Conservation (phyloP, 139 green algal species). For the Parachlorella kessleri region DNA sequence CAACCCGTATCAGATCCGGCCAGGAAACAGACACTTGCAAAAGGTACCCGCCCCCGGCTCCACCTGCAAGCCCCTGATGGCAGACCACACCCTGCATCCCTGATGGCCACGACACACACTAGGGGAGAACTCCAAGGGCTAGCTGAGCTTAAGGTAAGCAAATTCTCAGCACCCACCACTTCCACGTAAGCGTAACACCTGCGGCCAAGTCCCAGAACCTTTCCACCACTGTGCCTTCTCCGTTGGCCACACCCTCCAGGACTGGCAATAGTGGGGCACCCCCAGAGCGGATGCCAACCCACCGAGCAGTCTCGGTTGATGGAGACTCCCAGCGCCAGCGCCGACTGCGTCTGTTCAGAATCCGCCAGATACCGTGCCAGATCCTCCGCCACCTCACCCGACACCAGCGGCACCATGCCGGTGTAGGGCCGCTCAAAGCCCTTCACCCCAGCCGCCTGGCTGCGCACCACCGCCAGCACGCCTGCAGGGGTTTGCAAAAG, state of each 20-base stretch:
- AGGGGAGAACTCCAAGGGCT: too few relatives aligned
- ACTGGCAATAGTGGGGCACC: neutral
- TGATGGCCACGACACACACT: too few relatives aligned
- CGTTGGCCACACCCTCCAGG: slow-evolving; percentile 34
- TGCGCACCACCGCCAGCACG: slow-evolving; percentile 82
- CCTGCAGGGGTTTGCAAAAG: slow-evolving; percentile 45
- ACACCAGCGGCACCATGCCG: slow-evolving; percentile 68
- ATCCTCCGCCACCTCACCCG: slow-evolving; percentile 88
- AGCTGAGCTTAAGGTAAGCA: too few relatives aligned
- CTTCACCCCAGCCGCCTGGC: slow-evolving; percentile 24
- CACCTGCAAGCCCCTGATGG: too few relatives aligned
- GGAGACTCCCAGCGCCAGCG: slow-evolving; percentile 83
- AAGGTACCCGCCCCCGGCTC: slow-evolving; percentile 82
- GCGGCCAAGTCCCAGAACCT: neutral
- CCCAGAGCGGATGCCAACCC: neutral
- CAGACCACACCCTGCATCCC: too few relatives aligned
- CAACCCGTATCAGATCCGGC: too few relatives aligned
- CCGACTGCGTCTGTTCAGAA: slow-evolving; percentile 78
- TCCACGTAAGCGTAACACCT: neutral
- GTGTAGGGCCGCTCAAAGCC: slow-evolving; percentile 57
- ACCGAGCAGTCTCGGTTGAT: slow-evolving; percentile 61
- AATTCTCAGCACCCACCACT: too few relatives aligned
- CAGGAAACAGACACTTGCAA: too few relatives aligned
- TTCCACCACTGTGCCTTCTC: neutral
- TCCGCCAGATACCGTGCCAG: slow-evolving; percentile 86